phyloP scores from a whole-genome alignment of 768 basidiomycete species.

The Lenzites betulinus region DNA sequence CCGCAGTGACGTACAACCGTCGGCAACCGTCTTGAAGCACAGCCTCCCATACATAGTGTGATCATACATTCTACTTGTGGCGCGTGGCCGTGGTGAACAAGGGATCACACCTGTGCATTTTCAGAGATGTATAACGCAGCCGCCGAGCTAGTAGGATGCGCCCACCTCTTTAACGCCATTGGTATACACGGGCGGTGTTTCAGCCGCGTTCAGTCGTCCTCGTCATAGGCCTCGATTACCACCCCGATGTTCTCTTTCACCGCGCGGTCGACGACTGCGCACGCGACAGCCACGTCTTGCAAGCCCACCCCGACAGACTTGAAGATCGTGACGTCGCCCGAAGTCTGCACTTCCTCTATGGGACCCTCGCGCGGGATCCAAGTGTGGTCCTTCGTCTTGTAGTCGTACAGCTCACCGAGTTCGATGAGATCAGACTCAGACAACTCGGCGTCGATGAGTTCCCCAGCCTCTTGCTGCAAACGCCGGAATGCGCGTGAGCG shows the following conservation, averaged over 20 bases:
- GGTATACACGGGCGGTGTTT: neutral
- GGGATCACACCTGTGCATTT: too few relatives aligned
- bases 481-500: neutral
- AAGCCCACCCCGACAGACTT: slow-evolving; percentile 86
- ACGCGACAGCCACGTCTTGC: slow-evolving; percentile 86
- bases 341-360: slow-evolving; percentile 20
- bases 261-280: slow-evolving; percentile 65
- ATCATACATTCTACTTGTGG: too few relatives aligned
- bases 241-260: slow-evolving; percentile 55
- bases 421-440: slow-evolving; percentile 51
- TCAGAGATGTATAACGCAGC: too few relatives aligned
- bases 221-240: slow-evolving; percentile 33
- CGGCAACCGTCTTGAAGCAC: too few relatives aligned
- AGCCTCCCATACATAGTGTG: too few relatives aligned
- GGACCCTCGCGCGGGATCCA: slow-evolving; percentile 15
- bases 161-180: neutral
- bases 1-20: too few relatives aligned
- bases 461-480: slow-evolving; percentile 68
- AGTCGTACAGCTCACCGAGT: slow-evolving; percentile 62
- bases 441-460: slow-evolving; percentile 63
- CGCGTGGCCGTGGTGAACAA: too few relatives aligned
- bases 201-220: slow-evolving; percentile 3
- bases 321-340: slow-evolving; percentile 65
- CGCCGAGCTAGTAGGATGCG: neutral
- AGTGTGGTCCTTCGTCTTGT: neutral